phyloP scores from a whole-genome alignment of 176 grass and related monocot genomes.

The Ensete ventricosum region DNA sequence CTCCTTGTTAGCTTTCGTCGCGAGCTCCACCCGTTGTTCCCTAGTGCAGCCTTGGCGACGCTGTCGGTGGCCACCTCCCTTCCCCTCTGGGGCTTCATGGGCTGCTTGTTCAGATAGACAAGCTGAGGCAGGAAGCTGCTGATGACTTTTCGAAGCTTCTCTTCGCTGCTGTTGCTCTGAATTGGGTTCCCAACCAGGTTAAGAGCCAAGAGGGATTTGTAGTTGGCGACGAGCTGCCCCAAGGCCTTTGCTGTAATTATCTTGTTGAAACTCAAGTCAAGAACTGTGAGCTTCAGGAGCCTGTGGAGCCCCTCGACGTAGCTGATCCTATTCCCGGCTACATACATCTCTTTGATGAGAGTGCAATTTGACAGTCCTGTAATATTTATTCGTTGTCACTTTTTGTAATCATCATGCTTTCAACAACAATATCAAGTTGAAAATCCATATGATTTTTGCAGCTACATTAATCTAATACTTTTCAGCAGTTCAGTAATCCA shows the following conservation, averaged over 20 bases:
- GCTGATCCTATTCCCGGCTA: conserved; percentile 87
- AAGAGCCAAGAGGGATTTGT: conserved; percentile 59
- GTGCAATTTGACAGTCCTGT: conserved; percentile 63
- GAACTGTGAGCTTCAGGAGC: conserved; percentile 58
- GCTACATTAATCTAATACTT: too few relatives aligned
- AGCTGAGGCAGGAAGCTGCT: conserved; percentile 54
- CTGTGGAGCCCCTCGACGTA: conserved; percentile 79
- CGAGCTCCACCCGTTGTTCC: conserved; percentile 27
- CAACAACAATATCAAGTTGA: too few relatives aligned
- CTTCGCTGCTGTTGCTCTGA: conserved; percentile 58
- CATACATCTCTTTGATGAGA: conserved; percentile 72
- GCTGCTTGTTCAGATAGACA: conserved; percentile 65
- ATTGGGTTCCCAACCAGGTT: conserved; percentile 75
- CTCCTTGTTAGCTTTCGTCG: conserved; percentile 32
- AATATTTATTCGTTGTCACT: background rate
- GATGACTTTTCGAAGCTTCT: conserved; percentile 53
- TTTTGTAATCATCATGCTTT: too few relatives aligned
- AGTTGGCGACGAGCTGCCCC: conserved; percentile 85
- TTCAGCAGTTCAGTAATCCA: too few relatives aligned
- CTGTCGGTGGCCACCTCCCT: conserved; percentile 47
- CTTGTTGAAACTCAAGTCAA: conserved; percentile 81
- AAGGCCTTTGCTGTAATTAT: conserved; percentile 63
- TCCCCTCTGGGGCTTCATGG: conserved; percentile 50
- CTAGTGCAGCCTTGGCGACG: conserved; percentile 65
- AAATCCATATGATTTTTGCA: too few relatives aligned